phyloP scores from a whole-genome alignment of 768 basidiomycete species.

The Coprinopsis cinerea region DNA sequence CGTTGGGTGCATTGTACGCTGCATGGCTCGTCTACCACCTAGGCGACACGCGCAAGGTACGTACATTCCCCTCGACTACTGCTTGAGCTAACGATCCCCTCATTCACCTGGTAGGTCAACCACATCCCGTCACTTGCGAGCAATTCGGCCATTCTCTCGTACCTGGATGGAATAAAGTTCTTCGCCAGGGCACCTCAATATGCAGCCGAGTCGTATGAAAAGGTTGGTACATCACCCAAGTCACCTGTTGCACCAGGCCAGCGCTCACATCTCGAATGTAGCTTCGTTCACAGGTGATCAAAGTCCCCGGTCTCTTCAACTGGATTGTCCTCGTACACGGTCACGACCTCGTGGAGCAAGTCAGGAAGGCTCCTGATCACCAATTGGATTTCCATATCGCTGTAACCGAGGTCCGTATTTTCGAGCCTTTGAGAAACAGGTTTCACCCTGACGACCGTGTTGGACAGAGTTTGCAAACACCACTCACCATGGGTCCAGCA shows the following conservation, averaged over 20 bases:
- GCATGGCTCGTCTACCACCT: neutral
- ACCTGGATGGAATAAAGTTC: neutral
- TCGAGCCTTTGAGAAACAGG: neutral
- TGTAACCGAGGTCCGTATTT: conserved; percentile 20
- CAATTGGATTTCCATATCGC: conserved; percentile 22
- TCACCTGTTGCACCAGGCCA: neutral
- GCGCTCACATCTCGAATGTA: neutral
- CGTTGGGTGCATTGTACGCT: too few species aligned
- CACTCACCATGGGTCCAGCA: conserved; percentile 12
- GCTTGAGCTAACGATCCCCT: neutral
- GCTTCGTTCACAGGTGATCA: conserved; percentile 12
- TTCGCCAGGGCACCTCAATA: neutral
- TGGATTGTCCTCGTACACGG: conserved; percentile 29
- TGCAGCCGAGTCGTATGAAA: neutral
- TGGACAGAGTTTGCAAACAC: conserved; percentile 1
- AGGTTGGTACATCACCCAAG: neutral
- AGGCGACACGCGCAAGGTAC: neutral
- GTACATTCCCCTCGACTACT: neutral
- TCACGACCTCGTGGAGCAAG: conserved; percentile 22
- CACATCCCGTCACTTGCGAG: neutral
- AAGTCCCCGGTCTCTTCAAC: conserved; percentile 17
- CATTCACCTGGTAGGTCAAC: neutral
- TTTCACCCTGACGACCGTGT: neutral
- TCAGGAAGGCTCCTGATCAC: conserved; percentile 27
- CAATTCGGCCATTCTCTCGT: neutral